These are phyloP conservation scores for Daldinia loculata DNA, from an alignment of 495 filamentous ascomycete genomes.

Conservation along the genomic window DNA sequence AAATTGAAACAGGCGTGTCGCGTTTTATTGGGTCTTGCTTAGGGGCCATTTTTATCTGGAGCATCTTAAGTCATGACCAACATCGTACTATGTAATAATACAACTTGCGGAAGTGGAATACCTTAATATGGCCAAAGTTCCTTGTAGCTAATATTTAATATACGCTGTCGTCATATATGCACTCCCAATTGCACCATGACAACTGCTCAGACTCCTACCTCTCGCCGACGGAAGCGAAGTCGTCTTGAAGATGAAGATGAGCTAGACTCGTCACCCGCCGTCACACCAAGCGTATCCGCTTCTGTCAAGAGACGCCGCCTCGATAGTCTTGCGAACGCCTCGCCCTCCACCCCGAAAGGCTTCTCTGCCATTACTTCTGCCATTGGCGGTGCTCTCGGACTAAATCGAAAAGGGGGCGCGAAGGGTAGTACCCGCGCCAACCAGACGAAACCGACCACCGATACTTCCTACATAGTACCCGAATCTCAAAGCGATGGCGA, in stretches of 20 bases:
- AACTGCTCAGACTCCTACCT: constrained; percentile 31
- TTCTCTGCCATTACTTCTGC: constrained; percentile 41
- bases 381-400: constrained; percentile 29
- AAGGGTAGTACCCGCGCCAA: constrained; percentile 3
- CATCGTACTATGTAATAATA: neutral
- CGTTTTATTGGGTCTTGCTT: constrained; percentile 18
- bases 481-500: constrained; percentile 34
- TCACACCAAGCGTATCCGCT: constrained; percentile 27
- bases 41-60: constrained; percentile 10
- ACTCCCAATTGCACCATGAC: constrained; percentile 28
- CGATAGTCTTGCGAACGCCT: constrained; percentile 29
- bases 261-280: constrained; percentile 34
- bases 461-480: constrained; percentile 40
- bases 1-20: constrained; percentile 25
- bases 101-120: neutral
- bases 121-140: constrained; percentile 3
- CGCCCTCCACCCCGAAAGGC: constrained; percentile 37
- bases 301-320: constrained; percentile 48
- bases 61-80: neutral
- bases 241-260: constrained; percentile 38
- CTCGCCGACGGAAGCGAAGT: constrained; percentile 43
- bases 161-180: neutral
- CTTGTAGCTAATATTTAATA: constrained; percentile 11
- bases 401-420: constrained; percentile 13
- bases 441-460: constrained; percentile 13